Base-by-base conservation (phyloP, 2,329 filamentous ascomycete genomes). In the Xylariaceae sp. region DNA sequence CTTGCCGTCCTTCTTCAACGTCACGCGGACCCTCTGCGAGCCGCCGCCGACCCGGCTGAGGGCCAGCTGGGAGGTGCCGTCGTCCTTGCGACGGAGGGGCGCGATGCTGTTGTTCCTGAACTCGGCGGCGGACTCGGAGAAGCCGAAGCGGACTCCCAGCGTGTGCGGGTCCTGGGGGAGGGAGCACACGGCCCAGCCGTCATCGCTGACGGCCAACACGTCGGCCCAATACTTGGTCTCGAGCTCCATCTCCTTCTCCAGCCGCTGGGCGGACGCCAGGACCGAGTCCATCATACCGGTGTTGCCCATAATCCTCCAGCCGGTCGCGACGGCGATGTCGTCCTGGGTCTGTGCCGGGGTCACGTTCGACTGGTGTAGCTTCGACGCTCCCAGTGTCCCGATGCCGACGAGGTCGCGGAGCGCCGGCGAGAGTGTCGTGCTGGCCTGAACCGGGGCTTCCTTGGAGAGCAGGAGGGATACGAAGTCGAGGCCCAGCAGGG, bases 221-320 rank as follows among this genome's bases (percentile, higher is more conserved):
- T 94, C 82, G 35, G 83, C 74, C 92, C 92, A 98, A 58, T 94
- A 98, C 47, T 73, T 80, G 2, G 80, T 80, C 63, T 98, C 92
- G 19, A 77, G 75, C 8, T 75, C 70, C 21, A 93, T 82, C 56
- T 94, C 89, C 9, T 72, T 74, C 47, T 86, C 75, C 10, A 98
- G 62, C 25, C 85, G 72, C 17, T 72, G 68, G 0, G 84, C 82
- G 4, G 88, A 81, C 8, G 77, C 71, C 11, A 87, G 63, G 15
- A 94, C 72, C 22, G 80, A 79, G 47, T 85, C 80, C 2, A 86
- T 79, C 3, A 83, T 80, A 21, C 75, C 73, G 47, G 83, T 79
- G 45, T 94, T 76, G 29, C 80, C 81, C 50, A 89, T 77, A 42
- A 92, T 66, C 33, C 85, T 81, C 74, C 86, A 90, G 21, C 88